These are phyloP conservation scores for Aspergillus cristatus DNA, from an alignment of 495 filamentous ascomycete genomes.

Conservation along the genomic window DNA sequence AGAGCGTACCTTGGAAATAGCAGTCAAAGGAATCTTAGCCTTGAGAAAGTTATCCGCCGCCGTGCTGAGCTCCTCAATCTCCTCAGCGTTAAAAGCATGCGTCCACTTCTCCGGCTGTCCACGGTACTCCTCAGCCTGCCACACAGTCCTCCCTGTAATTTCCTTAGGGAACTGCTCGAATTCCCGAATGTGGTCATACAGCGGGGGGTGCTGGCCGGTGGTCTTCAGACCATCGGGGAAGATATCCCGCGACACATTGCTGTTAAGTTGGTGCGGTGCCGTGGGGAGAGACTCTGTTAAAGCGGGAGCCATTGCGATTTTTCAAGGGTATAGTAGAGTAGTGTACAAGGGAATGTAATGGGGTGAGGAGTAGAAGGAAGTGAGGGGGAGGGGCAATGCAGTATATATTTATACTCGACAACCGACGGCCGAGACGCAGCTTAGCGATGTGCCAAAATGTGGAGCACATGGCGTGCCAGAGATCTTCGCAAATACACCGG, in stretches of 20 bases:
- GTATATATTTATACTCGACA: neutral
- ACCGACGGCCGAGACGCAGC: too few species aligned
- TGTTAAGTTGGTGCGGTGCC: conserved; percentile 21
- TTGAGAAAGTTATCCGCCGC: conserved; percentile 62
- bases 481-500: conserved; percentile 2
- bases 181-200: conserved; percentile 54
- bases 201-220: conserved; percentile 70
- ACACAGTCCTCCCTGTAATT: conserved; percentile 69
- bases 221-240: conserved; percentile 57
- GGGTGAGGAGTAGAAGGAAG: neutral
- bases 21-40: conserved; percentile 53
- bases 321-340: neutral
- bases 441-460: conserved; percentile 6
- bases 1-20: conserved; percentile 53
- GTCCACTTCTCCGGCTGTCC: conserved; percentile 67
- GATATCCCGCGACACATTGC: conserved; percentile 23
- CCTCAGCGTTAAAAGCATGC: conserved; percentile 55
- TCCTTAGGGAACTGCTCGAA: conserved; percentile 66
- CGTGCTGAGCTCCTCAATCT: conserved; percentile 58
- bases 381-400: too few species aligned
- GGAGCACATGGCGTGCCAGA: conserved; percentile 16
- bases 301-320: conserved; percentile 26
- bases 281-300: conserved; percentile 21
- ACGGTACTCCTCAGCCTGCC: conserved; percentile 64
- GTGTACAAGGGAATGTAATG: neutral